These are phyloP conservation scores for Candida namnaoensis DNA, from an alignment of 805 yeast species.

Conservation along the genomic window DNA sequence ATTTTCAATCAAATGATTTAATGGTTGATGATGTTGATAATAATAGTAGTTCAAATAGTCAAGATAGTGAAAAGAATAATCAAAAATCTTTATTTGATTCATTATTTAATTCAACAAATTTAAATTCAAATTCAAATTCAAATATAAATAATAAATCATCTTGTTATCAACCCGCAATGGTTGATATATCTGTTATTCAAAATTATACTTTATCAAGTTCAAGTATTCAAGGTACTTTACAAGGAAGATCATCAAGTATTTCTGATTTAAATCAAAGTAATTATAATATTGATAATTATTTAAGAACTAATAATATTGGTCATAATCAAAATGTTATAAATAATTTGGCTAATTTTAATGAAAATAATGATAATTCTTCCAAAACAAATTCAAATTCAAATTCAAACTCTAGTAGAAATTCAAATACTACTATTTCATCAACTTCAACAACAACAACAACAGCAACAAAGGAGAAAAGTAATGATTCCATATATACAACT, in stretches of 20 bases:
- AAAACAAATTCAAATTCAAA: not conserved
- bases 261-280: not conserved
- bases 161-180: conserved; percentile 3
- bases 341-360: not conserved
- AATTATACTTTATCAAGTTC: not conserved
- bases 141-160: not conserved
- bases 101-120: not conserved
- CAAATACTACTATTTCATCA: not conserved
- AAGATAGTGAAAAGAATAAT: no score
- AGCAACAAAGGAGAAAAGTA: conserved; percentile 14
- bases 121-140: no score
- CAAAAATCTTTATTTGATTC: not conserved
- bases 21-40: not conserved
- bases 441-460: conserved; percentile 5
- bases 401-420: not conserved
- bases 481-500: conserved; percentile 9
- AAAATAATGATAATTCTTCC: no score
- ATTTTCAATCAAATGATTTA: not conserved
- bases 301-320: not conserved
- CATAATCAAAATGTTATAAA: not conserved
- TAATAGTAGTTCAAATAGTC: no score
- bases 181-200: not conserved
- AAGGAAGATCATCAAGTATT: conserved; percentile 1
- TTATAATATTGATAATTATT: conserved; percentile 5
- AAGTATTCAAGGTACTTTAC: not conserved